A percentile compares a stretch with the other conserved stretches of the same genome.
phyloP scores from a whole-genome alignment of 331 rosid species.

The Spiraea crenata region DNA sequence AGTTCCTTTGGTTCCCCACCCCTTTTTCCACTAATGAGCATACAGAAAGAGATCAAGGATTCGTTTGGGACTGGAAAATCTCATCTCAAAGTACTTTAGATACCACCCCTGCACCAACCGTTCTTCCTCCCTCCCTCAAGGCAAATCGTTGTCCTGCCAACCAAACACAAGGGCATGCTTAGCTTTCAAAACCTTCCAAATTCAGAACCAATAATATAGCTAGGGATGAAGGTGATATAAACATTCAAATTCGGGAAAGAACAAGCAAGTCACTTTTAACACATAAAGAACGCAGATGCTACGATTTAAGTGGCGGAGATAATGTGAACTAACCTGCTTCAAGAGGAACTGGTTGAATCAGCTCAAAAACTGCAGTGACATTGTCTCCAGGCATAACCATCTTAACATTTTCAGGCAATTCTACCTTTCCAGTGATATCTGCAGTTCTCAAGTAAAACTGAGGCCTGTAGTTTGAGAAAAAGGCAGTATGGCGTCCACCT shows the following conservation, averaged over 20 bases:
- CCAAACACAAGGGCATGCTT: neutral
- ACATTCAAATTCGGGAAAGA: neutral
- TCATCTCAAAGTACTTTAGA: slow-evolving; percentile 72
- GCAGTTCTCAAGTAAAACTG: slow-evolving; percentile 98
- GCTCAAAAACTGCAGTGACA: slow-evolving; percentile 81
- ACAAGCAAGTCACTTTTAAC: neutral
- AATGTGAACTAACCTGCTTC: slow-evolving; percentile 64
- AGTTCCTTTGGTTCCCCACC: slow-evolving; percentile 19
- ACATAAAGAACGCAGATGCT: neutral
- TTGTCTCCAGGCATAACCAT: slow-evolving; percentile 99
- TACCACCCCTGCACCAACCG: slow-evolving; percentile 99
- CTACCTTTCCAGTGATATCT: slow-evolving; percentile 91
- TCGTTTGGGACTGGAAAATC: neutral
- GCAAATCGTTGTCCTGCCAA: slow-evolving; percentile 98
- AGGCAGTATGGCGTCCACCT: slow-evolving; percentile 99
- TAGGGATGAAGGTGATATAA: neutral
- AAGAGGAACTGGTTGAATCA: slow-evolving; percentile 86
- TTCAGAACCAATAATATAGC: neutral
- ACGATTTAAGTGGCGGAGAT: neutral
- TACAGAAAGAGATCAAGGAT: slow-evolving; percentile 22
- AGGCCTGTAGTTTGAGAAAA: slow-evolving; percentile 93
- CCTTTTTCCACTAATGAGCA: slow-evolving; percentile 29
- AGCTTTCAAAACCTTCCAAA: neutral
- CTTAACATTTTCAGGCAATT: slow-evolving; percentile 83
- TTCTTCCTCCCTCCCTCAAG: slow-evolving; percentile 98